Conservation (phyloP, 2,329 filamentous ascomycete genomes). For the Colletotrichum falcatum region DNA sequence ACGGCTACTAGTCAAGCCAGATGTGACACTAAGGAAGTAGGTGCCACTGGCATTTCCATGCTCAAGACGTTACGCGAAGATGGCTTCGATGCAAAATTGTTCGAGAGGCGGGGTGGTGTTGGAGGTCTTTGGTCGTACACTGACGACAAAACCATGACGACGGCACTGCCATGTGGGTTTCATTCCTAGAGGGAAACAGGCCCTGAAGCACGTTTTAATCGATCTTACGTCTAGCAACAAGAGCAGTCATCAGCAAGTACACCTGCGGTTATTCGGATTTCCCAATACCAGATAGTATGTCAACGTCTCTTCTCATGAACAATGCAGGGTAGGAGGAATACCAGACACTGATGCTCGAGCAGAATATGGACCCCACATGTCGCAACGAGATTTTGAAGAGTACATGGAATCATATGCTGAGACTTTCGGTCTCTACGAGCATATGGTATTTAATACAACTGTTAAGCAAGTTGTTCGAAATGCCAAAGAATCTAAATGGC, state of each 20-base stretch:
- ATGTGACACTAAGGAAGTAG: conserved; percentile 34
- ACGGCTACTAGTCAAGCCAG: not conserved
- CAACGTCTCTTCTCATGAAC: not conserved
- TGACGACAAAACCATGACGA: conserved; percentile 50
- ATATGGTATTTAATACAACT: conserved; percentile 50
- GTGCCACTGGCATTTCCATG: conserved; percentile 48
- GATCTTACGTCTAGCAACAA: conserved; percentile 43
- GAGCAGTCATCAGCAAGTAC: conserved; percentile 54
- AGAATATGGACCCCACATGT: conserved; percentile 47
- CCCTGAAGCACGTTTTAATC: not conserved
- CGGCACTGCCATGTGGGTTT: conserved; percentile 49
- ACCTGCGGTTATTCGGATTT: conserved; percentile 56
- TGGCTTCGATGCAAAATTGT: conserved; percentile 56
- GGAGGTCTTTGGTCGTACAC: conserved; percentile 59
- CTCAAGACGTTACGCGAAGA: conserved; percentile 57
- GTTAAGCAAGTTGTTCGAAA: conserved; percentile 48
- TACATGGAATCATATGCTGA: conserved; percentile 56
- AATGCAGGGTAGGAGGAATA: too few species aligned
- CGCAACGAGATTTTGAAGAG: conserved; percentile 48
- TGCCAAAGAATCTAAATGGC: conserved; percentile 49
- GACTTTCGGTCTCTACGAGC: conserved; percentile 52
- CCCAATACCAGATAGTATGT: conserved; percentile 55
- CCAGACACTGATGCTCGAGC: not conserved
- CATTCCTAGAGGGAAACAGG: conserved; percentile 5
- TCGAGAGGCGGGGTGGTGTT: conserved; percentile 53